Evolutionary conservation across 2,329 filamentous ascomycete species (phyloP).

Genomic region (Rachicladosporium sp.): DNA sequence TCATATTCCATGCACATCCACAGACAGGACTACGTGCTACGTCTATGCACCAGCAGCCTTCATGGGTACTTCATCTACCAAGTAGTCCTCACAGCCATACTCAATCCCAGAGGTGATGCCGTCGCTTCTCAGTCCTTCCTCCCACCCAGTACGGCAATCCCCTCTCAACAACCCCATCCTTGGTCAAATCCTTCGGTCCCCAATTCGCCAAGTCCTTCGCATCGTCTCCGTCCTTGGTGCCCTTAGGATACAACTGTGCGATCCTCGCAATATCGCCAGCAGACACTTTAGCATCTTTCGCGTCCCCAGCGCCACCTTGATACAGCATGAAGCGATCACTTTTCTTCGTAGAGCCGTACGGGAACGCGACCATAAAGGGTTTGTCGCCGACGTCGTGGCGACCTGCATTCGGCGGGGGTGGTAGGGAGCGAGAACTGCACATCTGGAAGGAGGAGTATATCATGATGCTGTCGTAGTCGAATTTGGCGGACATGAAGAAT

Average conservation of each 20-base stretch:
- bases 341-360: no score
- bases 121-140: no score
- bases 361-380: neutral
- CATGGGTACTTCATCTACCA: no score
- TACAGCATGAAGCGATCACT: neutral
- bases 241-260: constrained; percentile 3
- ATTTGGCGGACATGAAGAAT: neutral
- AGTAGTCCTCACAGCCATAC: no score
- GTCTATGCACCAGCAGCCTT: no score
- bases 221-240: neutral
- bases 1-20: no score
- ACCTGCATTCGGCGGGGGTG: neutral
- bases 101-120: no score
- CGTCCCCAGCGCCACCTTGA: constrained; percentile 1
- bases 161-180: no score
- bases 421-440: no score
- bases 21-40: no score
- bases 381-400: neutral
- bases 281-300: constrained; percentile 1
- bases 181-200: neutral
- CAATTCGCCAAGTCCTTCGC: neutral
- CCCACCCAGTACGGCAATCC: no score
- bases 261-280: constrained; percentile 4
- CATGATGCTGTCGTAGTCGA: constrained; percentile 6
- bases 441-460: constrained; percentile 2